These are phyloP conservation scores for Metschnikowia kunwiensis DNA, from an alignment of 805 yeast species.

Conservation along the genomic window DNA sequence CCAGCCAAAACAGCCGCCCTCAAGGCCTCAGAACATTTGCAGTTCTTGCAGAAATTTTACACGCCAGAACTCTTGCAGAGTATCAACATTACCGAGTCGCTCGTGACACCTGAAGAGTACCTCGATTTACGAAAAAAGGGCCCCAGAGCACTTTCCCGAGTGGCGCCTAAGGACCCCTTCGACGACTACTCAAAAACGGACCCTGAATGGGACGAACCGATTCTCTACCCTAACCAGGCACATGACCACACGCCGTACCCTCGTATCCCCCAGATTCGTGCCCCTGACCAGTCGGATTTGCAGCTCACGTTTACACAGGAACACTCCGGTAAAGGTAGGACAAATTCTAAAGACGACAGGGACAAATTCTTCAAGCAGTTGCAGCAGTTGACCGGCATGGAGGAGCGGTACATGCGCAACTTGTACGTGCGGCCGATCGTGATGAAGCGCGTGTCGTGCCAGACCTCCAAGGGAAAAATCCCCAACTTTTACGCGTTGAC, in stretches of 20 bases:
- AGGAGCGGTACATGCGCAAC: conserved; percentile 55
- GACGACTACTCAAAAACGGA: conserved; percentile 73
- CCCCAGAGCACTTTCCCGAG: conserved; percentile 37
- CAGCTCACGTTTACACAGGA: conserved; percentile 29
- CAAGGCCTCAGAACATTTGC: conserved; percentile 42
- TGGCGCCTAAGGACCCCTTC: conserved; percentile 61
- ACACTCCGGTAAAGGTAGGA: conserved; percentile 14
- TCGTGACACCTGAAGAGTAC: conserved; percentile 64
- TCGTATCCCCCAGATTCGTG: conserved; percentile 51
- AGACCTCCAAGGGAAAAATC: conserved; percentile 89
- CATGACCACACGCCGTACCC: conserved; percentile 54
- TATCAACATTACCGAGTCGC: conserved; percentile 75
- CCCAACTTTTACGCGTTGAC: conserved; percentile 78
- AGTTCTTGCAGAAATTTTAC: conserved; percentile 68
- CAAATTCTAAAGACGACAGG: conserved; percentile 6
- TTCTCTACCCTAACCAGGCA: conserved; percentile 49
- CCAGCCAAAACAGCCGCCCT: conserved; percentile 1
- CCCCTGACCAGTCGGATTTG: conserved; percentile 48
- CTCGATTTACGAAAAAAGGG: conserved; percentile 34
- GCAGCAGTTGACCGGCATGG: conserved; percentile 63
- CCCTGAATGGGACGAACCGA: conserved; percentile 69
- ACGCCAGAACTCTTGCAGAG: conserved; percentile 78
- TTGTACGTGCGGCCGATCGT: conserved; percentile 65
- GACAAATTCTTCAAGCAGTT: conserved; percentile 50
- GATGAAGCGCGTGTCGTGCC: conserved; percentile 80